phyloP scores from a whole-genome alignment of 371 early-diverging fungal species.

The Lichtheimia corymbifera region DNA sequence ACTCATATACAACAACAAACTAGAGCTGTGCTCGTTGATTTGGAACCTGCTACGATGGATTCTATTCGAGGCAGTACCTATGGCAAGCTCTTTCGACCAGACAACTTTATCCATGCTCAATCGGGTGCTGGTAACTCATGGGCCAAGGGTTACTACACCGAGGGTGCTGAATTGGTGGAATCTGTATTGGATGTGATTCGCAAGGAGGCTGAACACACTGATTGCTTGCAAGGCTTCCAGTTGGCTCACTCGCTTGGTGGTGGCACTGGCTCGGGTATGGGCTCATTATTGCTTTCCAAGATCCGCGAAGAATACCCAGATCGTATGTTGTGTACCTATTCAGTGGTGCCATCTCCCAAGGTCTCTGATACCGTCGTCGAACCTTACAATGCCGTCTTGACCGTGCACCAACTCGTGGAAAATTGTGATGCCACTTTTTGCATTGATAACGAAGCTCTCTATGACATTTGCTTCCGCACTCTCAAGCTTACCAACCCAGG shows the following conservation, averaged over 20 bases:
- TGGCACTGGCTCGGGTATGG: conserved; percentile 91
- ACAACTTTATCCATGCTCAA: conserved; percentile 87
- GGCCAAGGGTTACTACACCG: conserved; percentile 95
- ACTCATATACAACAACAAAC: conserved; percentile 31
- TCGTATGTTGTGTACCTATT: conserved; percentile 93
- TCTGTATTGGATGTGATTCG: conserved; percentile 85
- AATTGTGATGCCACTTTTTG: conserved; percentile 97
- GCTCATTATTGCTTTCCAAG: conserved; percentile 84
- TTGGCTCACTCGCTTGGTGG: conserved; percentile 89
- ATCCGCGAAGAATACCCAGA: conserved; percentile 95
- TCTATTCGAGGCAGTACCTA: conserved; percentile 78
- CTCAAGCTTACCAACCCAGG: conserved; percentile 81
- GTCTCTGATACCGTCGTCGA: conserved; percentile 91
- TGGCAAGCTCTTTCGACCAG: conserved; percentile 85
- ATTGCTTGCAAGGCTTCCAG: conserved; percentile 92
- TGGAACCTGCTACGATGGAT: conserved; percentile 99
- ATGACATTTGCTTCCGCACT: conserved; percentile 88
- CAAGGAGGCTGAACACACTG: conserved; percentile 86
- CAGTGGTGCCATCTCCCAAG: conserved; percentile 95
- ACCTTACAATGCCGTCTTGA: conserved; percentile 91
- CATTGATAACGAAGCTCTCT: conserved; percentile 98
- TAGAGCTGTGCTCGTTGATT: conserved; percentile 96
- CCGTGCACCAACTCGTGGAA: conserved; percentile 89
- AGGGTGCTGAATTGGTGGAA: conserved; percentile 91
- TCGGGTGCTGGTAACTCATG: conserved; percentile 94